Evolutionary conservation across 2,329 filamentous ascomycete species (phyloP).

Genomic region (Microsporum audouinii): DNA sequence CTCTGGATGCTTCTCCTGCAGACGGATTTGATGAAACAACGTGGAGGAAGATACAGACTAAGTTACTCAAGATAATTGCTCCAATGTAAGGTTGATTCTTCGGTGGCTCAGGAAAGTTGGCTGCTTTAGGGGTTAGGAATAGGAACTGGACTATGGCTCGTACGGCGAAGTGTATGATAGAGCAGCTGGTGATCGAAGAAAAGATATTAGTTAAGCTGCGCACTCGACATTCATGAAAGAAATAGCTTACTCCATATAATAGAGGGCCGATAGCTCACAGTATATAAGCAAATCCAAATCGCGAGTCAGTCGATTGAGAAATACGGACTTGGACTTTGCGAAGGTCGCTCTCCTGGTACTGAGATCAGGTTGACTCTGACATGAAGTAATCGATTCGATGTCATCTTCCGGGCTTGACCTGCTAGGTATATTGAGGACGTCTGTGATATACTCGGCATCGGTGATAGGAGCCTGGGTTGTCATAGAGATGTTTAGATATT

Average conservation of each 20-base stretch:
- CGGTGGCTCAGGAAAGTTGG: slow-evolving; percentile 40
- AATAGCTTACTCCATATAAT: slow-evolving; percentile 51
- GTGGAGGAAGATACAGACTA: slow-evolving; percentile 47
- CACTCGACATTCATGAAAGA: background rate
- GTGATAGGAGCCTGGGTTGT: slow-evolving; percentile 36
- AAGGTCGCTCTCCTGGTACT: slow-evolving; percentile 20
- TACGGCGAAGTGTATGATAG: slow-evolving; percentile 45
- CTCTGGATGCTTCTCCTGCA: slow-evolving; percentile 40
- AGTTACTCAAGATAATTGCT: slow-evolving; percentile 44
- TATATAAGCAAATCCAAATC: slow-evolving; percentile 50
- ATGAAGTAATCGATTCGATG: background rate
- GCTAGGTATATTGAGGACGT: slow-evolving; percentile 32
- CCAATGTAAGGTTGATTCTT: slow-evolving; percentile 43
- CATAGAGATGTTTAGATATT: slow-evolving; percentile 27
- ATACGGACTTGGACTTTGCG: slow-evolving; percentile 32
- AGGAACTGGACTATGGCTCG: slow-evolving; percentile 46
- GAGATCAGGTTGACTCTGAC: slow-evolving; percentile 12
- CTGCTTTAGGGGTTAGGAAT: slow-evolving; percentile 48
- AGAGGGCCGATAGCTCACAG: slow-evolving; percentile 49
- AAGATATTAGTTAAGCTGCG: background rate
- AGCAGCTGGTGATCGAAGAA: slow-evolving; percentile 37
- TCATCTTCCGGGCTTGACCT: slow-evolving; percentile 12
- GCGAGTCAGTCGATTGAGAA: slow-evolving; percentile 46
- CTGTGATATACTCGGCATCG: slow-evolving; percentile 38
- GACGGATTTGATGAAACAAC: slow-evolving; percentile 42